A percentile compares a stretch with the other conserved stretches of the same genome.
phyloP scores from a whole-genome alignment of 352 stramenopile species.

The Thalassiosira livingstoniorum region DNA sequence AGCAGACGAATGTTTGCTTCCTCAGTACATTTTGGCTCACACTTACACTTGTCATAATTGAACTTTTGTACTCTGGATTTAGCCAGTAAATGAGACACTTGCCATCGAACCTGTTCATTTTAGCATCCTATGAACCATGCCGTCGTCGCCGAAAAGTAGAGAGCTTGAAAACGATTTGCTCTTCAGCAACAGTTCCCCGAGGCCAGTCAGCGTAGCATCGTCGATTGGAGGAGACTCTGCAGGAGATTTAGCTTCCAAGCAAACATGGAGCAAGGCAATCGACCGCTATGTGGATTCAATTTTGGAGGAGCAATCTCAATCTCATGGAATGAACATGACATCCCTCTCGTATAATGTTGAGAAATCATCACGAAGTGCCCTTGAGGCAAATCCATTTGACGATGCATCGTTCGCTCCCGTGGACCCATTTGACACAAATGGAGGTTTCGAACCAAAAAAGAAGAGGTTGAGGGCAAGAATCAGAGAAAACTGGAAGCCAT shows the following conservation, averaged over 20 bases:
- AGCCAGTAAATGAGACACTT: no score
- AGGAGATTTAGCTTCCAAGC: slow-evolving; percentile 14
- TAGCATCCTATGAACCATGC: no score
- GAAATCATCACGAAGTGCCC: not conserved
- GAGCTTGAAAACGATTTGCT: no score
- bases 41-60: no score
- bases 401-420: slow-evolving; percentile 57
- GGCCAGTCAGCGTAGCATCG: slow-evolving; percentile 5
- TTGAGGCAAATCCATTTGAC: slow-evolving; percentile 22
- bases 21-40: no score
- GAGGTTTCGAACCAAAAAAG: not conserved
- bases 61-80: no score
- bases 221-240: slow-evolving; percentile 3
- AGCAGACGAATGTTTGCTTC: no score
- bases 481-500: slow-evolving; percentile 48
- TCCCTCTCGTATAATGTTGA: not conserved
- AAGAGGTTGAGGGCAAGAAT: slow-evolving; percentile 30
- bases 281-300: slow-evolving; percentile 58
- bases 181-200: no score
- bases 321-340: not conserved
- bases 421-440: slow-evolving; percentile 43
- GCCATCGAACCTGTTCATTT: no score
- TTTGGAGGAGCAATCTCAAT: slow-evolving; percentile 24
- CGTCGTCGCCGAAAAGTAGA: no score
- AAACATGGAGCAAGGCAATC: slow-evolving; percentile 40